Percentiles rank a stretch among this genome's conserved stretches.
phyloP scores from a whole-genome alignment of 768 basidiomycete genomes.

The Antrodiella citrinella region DNA sequence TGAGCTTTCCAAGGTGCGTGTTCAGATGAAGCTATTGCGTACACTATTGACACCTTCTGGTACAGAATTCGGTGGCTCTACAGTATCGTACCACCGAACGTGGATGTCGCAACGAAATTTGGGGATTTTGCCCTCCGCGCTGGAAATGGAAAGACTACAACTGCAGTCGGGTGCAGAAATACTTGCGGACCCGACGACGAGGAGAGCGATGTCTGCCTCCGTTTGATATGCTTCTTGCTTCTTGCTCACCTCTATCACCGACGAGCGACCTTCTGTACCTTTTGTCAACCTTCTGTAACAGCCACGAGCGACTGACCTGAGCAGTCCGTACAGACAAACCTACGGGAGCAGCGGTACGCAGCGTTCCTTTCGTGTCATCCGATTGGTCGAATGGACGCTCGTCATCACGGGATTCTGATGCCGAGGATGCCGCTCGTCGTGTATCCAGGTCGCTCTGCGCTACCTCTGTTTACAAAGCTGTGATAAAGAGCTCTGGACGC shows the following conservation, averaged over 20 bases:
- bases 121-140: no score
- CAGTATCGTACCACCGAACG: no score
- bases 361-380: background rate
- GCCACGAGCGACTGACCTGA: no score
- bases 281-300: no score
- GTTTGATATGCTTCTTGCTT: background rate
- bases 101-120: no score
- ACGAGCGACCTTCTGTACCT: background rate
- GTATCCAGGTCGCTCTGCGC: background rate
- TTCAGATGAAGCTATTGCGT: no score
- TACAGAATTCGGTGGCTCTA: no score
- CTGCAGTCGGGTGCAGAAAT: background rate
- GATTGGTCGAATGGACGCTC: background rate
- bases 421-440: no score
- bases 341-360: background rate
- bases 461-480: no score
- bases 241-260: background rate
- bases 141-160: background rate
- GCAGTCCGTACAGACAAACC: background rate
- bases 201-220: background rate
- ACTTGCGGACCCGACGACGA: background rate
- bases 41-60: no score
- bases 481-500: no score
- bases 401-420: background rate
- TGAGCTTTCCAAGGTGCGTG: no score